Base-by-base conservation (phyloP, 108 stramenopile genomes). In the Pseudonitzschia delicatissima region DNA sequence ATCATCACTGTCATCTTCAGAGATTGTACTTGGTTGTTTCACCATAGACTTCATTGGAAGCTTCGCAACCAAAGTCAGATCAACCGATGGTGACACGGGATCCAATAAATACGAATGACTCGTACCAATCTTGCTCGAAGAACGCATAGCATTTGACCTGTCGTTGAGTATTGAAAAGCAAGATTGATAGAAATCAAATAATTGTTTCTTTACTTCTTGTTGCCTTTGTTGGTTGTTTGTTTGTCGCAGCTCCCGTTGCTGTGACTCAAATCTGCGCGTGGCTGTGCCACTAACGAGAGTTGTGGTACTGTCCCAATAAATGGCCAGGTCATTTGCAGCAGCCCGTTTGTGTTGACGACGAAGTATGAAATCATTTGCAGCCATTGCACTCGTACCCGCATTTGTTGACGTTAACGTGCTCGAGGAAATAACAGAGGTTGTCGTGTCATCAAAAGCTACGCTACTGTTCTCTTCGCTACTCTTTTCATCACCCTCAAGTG, bases 61-160 rank as follows among this genome's bases (percentile, higher is more conserved):
- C 34, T 53, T 53, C 47, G 67, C 63, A 20, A 82, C 71, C 40
- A 87, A 53, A 0, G 42, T 71, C 21, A 86, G 40, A 45, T 82
- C 66, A 1, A 89, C 45, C 7, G 83, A 79, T n/a, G 88, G 85
- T 51, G 88, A 89, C 23, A 86, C 74, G 7, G 88, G 85, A 47
- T 82, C 57, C 25, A 89, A 68, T 12, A 89, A 9, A 62, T 82
- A 86, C 9, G 79, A 64, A 42, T 86, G 85, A 34, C 49, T 61
- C 37, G 36, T 11, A 9, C 42, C n/a, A 17, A 51, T 27, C 45
- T 31, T 62, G 9, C 49, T 45, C 18, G 28, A 15, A 7, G 45
- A 39, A 11, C 17, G 40, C 15, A 37, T 36, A 51, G 51, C 8
- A 5, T 23, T 40, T 7, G 21, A 15, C 9, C 31, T 45, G 12